Conservation (phyloP, 768 basidiomycete species). For the Boletus barrowsii region DNA sequence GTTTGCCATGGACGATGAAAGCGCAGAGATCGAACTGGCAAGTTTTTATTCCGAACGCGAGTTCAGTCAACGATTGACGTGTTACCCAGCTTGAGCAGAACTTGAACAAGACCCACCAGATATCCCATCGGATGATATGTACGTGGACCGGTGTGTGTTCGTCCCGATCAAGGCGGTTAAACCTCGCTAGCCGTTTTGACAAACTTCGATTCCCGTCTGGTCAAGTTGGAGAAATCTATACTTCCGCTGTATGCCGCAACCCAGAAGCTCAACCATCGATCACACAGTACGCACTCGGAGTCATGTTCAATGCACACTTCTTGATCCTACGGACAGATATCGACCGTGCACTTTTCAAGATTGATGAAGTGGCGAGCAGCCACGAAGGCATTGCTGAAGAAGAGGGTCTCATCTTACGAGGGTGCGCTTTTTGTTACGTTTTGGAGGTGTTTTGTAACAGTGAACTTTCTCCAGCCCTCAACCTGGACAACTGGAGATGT, state of each 20-base stretch:
- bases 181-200: slow-evolving; percentile 66
- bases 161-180: slow-evolving; percentile 19
- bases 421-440: slow-evolving; percentile 40
- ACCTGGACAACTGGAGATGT: slow-evolving; percentile 57
- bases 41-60: not conserved
- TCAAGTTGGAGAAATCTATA: slow-evolving; percentile 83
- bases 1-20: slow-evolving; percentile 27
- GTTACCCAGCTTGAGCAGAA: slow-evolving; percentile 73
- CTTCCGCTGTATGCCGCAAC: slow-evolving; percentile 78
- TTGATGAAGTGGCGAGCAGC: slow-evolving; percentile 73
- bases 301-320: not conserved
- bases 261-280: slow-evolving; percentile 68
- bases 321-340: slow-evolving; percentile 54
- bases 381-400: slow-evolving; percentile 75
- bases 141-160: slow-evolving; percentile 26
- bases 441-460: not conserved
- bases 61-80: not conserved
- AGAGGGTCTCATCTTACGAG: slow-evolving; percentile 74
- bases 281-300: slow-evolving; percentile 53
- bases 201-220: slow-evolving; percentile 78
- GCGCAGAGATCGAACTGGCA: slow-evolving; percentile 27
- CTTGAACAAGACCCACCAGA: slow-evolving; percentile 79
- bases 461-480: slow-evolving; percentile 53
- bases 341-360: slow-evolving; percentile 72
- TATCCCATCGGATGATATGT: slow-evolving; percentile 86